phyloP scores from a whole-genome alignment of 371 early-diverging fungal species.

The Lichtheimia corymbifera region DNA sequence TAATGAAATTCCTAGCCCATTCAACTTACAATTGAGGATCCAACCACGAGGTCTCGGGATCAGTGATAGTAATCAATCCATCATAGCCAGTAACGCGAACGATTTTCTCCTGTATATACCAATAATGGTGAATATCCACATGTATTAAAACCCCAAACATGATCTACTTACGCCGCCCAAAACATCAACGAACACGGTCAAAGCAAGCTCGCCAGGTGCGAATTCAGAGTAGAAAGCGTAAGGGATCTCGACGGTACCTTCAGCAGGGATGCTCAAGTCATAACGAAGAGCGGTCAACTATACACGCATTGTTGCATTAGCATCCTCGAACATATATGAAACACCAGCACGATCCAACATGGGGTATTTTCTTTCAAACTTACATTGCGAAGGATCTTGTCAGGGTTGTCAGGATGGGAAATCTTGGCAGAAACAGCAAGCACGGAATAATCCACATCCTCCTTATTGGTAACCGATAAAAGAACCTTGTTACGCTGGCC shows the following conservation, averaged over 20 bases:
- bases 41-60: slow-evolving; percentile 46
- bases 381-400: slow-evolving; percentile 46
- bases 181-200: slow-evolving; percentile 46
- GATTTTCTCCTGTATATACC: slow-evolving; percentile 27
- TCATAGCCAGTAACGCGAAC: slow-evolving; percentile 46
- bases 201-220: slow-evolving; percentile 43
- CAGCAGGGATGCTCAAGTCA: slow-evolving; percentile 30
- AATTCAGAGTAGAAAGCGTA: slow-evolving; percentile 51
- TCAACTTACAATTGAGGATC: slow-evolving; percentile 51
- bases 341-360: no score
- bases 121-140: not conserved
- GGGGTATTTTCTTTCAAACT: slow-evolving; percentile 10
- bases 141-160: not conserved
- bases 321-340: not conserved
- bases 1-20: not conserved
- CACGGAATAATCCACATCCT: slow-evolving; percentile 34
- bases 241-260: slow-evolving; percentile 35
- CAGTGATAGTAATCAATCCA: slow-evolving; percentile 44
- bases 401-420: slow-evolving; percentile 29
- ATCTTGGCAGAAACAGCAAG: slow-evolving; percentile 45
- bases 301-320: not conserved
- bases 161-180: slow-evolving; percentile 36
- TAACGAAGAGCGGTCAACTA: slow-evolving; percentile 47
- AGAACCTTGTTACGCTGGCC: slow-evolving; percentile 50
- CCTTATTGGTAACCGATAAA: slow-evolving; percentile 44